Conservation (phyloP, 352 stramenopile species). For the Ophiocytium majus region DNA sequence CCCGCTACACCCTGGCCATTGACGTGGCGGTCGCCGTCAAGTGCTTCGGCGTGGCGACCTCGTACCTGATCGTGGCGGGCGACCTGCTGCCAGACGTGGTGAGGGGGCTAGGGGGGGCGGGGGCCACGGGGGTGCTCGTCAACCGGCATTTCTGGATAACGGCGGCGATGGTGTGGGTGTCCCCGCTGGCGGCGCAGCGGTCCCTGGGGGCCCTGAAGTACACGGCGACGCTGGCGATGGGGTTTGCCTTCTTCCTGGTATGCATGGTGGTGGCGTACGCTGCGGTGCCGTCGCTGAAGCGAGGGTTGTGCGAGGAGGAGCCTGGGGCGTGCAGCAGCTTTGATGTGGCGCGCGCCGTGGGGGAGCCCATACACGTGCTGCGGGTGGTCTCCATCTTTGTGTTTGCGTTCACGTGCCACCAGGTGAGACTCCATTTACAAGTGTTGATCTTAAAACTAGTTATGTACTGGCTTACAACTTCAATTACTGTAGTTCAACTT, state of each 20-base stretch:
- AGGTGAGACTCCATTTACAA: background rate
- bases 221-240: constrained; percentile 42
- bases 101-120: constrained; percentile 25
- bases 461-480: too few relatives aligned
- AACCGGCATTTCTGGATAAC: constrained; percentile 48
- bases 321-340: background rate
- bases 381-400: constrained; percentile 41
- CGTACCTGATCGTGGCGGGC: constrained; percentile 59
- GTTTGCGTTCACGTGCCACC: constrained; percentile 48
- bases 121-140: constrained; percentile 26
- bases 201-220: constrained; percentile 56
- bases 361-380: background rate
- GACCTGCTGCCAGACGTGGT: constrained; percentile 46
- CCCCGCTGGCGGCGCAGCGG: constrained; percentile 42
- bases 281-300: constrained; percentile 20
- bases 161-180: constrained; percentile 32
- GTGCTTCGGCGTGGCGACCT: constrained; percentile 59
- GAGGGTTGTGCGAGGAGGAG: background rate
- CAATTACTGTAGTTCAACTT: too few relatives aligned
- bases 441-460: too few relatives aligned
- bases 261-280: constrained; percentile 37
- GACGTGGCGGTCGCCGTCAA: constrained; percentile 58
- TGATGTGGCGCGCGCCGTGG: background rate
- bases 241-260: constrained; percentile 39
- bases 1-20: constrained; percentile 24